These are phyloP conservation scores for Fusarium algeriense DNA, from an alignment of 2,329 filamentous ascomycete genomes.

Conservation along the genomic window DNA sequence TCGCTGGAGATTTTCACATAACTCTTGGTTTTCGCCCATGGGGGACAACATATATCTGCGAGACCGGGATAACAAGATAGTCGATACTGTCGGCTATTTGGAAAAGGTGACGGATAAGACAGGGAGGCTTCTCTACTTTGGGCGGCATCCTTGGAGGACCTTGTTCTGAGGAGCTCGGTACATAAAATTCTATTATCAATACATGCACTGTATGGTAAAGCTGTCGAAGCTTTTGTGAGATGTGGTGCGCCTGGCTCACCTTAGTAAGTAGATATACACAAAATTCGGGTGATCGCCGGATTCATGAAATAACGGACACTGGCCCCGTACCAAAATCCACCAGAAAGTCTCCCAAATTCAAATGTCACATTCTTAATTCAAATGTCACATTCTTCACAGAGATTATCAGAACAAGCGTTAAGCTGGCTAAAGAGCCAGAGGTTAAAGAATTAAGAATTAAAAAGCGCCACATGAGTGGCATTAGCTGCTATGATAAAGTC, in stretches of 20 bases:
- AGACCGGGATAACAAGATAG: neutral
- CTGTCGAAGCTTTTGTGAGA: neutral
- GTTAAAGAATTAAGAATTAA: constrained; percentile 8
- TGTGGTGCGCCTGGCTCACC: no score
- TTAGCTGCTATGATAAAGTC: constrained; percentile 16
- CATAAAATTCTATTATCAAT: neutral
- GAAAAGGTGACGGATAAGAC: neutral
- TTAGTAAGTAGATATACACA: no score
- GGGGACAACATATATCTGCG: neutral
- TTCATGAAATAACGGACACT: no score
- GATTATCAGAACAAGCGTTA: neutral
- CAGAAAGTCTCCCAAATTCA: neutral
- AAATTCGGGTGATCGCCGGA: no score
- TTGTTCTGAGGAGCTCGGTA: neutral
- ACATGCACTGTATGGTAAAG: neutral
- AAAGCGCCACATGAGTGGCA: constrained; percentile 9
- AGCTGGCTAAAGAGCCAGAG: neutral
- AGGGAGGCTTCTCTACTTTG: constrained; percentile 1
- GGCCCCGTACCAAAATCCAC: no score
- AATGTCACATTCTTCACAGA: neutral
- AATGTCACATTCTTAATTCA: neutral
- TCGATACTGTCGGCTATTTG: neutral
- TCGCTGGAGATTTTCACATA: neutral
- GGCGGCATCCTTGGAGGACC: neutral
- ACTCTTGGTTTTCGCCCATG: neutral